Evolutionary conservation across 495 filamentous ascomycete genomes (phyloP).

Genomic region (Xylaria scruposa): DNA sequence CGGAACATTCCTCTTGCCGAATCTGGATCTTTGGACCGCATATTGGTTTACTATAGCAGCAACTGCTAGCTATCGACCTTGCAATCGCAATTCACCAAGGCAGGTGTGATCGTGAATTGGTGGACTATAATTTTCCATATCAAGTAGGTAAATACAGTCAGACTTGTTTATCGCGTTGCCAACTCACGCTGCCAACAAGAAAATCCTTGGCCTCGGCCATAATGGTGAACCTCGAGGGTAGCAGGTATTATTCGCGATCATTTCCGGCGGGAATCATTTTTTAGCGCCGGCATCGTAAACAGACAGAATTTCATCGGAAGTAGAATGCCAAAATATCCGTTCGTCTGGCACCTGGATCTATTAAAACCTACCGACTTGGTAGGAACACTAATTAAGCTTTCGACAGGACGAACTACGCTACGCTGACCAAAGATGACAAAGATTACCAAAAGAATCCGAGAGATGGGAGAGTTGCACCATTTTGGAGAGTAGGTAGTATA

Average conservation of each 20-base stretch:
- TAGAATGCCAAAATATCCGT: background rate
- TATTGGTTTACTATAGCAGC: background rate
- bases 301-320: background rate
- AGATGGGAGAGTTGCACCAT: background rate
- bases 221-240: background rate
- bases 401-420: background rate
- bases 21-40: background rate
- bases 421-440: conserved; percentile 15
- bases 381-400: conserved; percentile 4
- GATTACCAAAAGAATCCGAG: background rate
- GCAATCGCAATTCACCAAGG: background rate
- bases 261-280: background rate
- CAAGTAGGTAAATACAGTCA: conserved; percentile 2
- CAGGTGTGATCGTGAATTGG: conserved; percentile 20
- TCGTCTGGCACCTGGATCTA: background rate
- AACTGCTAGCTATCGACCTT: background rate
- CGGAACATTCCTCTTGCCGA: background rate
- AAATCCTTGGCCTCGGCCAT: background rate
- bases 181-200: background rate
- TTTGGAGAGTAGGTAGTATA: background rate
- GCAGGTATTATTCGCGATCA: background rate
- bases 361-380: conserved; percentile 9
- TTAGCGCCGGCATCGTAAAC: background rate
- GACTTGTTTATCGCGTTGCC: background rate
- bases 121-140: conserved; percentile 14